A percentile compares a stretch with the other conserved stretches of the same genome.
phyloP scores from a whole-genome alignment of 805 yeast genomes.

The Ogataea siamensis region DNA sequence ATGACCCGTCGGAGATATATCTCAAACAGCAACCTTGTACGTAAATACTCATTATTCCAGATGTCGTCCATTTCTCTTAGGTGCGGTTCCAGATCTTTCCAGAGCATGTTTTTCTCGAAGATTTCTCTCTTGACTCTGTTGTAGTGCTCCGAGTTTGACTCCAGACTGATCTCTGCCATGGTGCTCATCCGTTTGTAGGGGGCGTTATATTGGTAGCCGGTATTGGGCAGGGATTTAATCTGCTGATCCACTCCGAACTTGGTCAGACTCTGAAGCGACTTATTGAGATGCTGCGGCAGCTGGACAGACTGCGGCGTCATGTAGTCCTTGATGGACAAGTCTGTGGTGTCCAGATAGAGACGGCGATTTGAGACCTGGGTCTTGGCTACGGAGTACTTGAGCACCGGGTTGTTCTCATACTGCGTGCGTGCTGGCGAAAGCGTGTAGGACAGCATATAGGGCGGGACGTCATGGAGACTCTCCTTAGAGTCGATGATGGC shows the following conservation, averaged over 20 bases:
- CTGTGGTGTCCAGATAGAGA: slow-evolving; percentile 18
- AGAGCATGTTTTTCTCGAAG: slow-evolving; percentile 18
- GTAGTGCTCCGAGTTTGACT: slow-evolving; percentile 28
- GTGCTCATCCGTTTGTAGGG: slow-evolving; percentile 22
- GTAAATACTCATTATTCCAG: slow-evolving; percentile 25
- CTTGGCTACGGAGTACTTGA: slow-evolving; percentile 22
- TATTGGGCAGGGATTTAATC: slow-evolving; percentile 11
- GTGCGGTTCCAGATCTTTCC: slow-evolving; percentile 17
- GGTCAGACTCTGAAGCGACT: slow-evolving; percentile 11
- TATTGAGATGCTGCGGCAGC: slow-evolving; percentile 9
- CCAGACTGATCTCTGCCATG: slow-evolving; percentile 29
- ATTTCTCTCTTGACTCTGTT: slow-evolving; percentile 18
- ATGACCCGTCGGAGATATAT: slow-evolving; percentile 33
- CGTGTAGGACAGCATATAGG: slow-evolving; percentile 21
- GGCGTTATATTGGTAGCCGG: slow-evolving; percentile 7
- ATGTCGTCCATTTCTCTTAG: slow-evolving; percentile 21
- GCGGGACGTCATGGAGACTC: slow-evolving; percentile 16
- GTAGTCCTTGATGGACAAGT: slow-evolving; percentile 14
- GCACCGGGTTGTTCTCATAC: slow-evolving; percentile 23
- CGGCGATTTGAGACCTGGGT: slow-evolving; percentile 11
- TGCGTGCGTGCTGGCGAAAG: slow-evolving; percentile 15
- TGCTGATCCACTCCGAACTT: slow-evolving; percentile 14
- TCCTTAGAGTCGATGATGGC: slow-evolving; percentile 18
- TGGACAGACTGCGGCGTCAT: slow-evolving; percentile 9
- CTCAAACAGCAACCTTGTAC: slow-evolving; percentile 30